Percentiles rank a stretch among this genome's conserved stretches.
Evolutionary conservation across 257 asterid species (phyloP).

Genomic region (Ophiorrhiza pumila): DNA sequence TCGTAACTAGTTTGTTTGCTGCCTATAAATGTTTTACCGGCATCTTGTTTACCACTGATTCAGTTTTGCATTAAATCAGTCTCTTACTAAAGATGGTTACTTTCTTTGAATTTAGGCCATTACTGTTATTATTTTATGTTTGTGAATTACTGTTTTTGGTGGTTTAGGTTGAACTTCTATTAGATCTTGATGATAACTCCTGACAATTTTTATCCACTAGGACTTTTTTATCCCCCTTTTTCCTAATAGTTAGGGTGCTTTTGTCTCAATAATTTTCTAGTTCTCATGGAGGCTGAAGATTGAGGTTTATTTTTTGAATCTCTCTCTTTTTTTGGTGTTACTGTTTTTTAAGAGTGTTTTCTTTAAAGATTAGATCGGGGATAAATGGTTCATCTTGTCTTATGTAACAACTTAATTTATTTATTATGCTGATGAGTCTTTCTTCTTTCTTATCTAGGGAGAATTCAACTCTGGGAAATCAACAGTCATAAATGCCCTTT

Average conservation of each 20-base stretch:
- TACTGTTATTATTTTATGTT: neutral
- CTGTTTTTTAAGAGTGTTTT: neutral
- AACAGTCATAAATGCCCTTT: conserved; percentile 93
- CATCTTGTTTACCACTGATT: neutral
- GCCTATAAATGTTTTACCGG: neutral
- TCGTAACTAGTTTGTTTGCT: conserved; percentile 3
- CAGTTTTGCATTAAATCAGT: neutral
- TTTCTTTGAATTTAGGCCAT: neutral
- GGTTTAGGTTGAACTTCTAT: neutral
- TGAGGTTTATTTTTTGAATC: neutral
- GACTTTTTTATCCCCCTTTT: no score
- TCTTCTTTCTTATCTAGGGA: conserved; percentile 54
- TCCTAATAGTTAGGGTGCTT: neutral
- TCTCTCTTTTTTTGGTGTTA: neutral
- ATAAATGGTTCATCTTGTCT: neutral
- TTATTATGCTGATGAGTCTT: neutral
- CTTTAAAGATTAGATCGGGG: neutral
- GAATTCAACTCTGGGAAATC: conserved; percentile 99
- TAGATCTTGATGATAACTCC: neutral
- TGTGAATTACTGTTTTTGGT: neutral
- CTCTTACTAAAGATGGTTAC: neutral
- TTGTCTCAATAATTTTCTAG: neutral
- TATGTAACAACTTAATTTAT: neutral
- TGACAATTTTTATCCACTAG: neutral
- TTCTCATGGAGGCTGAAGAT: neutral